A percentile compares a stretch with the other conserved stretches of the same genome.
phyloP scores from a whole-genome alignment of 2,329 filamentous ascomycete species.

The Sarocladiaceae sp. region DNA sequence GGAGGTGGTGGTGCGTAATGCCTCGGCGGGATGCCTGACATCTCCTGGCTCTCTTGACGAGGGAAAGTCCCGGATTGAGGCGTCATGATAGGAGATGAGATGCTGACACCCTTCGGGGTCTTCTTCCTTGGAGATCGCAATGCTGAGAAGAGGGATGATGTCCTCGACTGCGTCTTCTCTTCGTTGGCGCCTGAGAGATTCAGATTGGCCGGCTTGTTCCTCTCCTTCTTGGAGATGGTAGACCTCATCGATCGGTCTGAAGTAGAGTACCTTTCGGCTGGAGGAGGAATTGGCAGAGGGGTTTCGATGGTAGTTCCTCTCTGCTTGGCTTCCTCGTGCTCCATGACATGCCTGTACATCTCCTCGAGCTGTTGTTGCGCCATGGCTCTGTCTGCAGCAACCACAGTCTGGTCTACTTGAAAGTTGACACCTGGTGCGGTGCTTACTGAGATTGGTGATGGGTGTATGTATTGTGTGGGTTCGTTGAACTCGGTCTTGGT shows the following conservation, averaged over 20 bases:
- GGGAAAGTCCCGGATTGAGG: constrained; percentile 56
- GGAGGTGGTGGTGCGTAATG: constrained; percentile 55
- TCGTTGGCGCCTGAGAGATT: constrained; percentile 37
- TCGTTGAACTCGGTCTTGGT: constrained; percentile 25
- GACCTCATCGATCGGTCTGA: constrained; percentile 5
- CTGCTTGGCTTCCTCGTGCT: constrained; percentile 68
- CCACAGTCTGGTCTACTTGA: constrained; percentile 69
- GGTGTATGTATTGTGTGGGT: constrained; percentile 35
- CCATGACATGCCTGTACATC: constrained; percentile 88
- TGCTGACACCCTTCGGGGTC: constrained; percentile 45
- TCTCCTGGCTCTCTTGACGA: constrained; percentile 47
- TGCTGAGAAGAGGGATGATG: constrained; percentile 54
- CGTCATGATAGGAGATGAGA: constrained; percentile 61
- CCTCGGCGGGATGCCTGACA: constrained; percentile 51
- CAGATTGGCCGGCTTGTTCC: constrained; percentile 42
- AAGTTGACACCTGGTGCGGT: constrained; percentile 54
- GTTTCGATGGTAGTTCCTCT: constrained; percentile 43
- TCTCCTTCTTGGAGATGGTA: constrained; percentile 37
- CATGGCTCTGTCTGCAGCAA: constrained; percentile 67
- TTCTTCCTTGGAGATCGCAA: constrained; percentile 54
- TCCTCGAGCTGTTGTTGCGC: constrained; percentile 80
- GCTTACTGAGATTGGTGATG: constrained; percentile 36
- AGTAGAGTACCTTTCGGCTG: constrained; percentile 15
- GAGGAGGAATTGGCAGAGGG: constrained; percentile 23
- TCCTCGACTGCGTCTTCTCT: constrained; percentile 48